Base-by-base conservation (phyloP, 2,329 filamentous ascomycete genomes). In the Cordyceps cateniannulata region DNA sequence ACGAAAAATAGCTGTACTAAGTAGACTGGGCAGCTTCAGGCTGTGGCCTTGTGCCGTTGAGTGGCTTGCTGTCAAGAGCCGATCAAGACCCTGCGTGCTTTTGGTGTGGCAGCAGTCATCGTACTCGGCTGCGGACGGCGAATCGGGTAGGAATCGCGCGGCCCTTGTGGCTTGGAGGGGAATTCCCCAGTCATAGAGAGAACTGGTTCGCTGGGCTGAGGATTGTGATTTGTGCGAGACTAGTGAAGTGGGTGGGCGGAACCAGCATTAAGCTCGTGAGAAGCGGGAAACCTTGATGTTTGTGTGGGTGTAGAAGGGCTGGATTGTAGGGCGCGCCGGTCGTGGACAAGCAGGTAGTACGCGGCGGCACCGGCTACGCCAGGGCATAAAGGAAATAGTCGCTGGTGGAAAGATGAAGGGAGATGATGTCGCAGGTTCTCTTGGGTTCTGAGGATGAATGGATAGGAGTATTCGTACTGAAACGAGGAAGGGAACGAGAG, bases 91-190 rank as follows among this genome's bases (percentile, higher is more conserved):
- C 24, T 45, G 12, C 9, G 29, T 56, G 14, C 40, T 24, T n/a
- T 18, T n/a, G 20, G 35, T 47, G 38, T 44, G 38, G 7, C 42
- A 22, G 18, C 2, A 10, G 42, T 45, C 27, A 20, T 35, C 49
- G 27, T 35, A 51, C 35, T 42, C 35, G 35, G 38, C 3, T 54
- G 22, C 5, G 32, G 20, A 25, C n/a, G 44, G 54, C 54, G 16
- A 57, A 57, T 57, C 54, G 44, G 54, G 54, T 18, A 57, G 54
- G 54, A 48, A 57, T 57, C 54, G 54, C 29, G 54, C 54, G 24
- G 54, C 20, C 40, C 5, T 29, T 47, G 53, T 56, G 53, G 53
- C 53, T 56, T 45, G 53, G 48, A n/a, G 25, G 18, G 25, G n/a
- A 14, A 35, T 32, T 5, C 27, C 18, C 29, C 29, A 14, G 9